phyloP scores from a whole-genome alignment of 306 rosid genomes.

The Trichosanthes cucumerina region DNA sequence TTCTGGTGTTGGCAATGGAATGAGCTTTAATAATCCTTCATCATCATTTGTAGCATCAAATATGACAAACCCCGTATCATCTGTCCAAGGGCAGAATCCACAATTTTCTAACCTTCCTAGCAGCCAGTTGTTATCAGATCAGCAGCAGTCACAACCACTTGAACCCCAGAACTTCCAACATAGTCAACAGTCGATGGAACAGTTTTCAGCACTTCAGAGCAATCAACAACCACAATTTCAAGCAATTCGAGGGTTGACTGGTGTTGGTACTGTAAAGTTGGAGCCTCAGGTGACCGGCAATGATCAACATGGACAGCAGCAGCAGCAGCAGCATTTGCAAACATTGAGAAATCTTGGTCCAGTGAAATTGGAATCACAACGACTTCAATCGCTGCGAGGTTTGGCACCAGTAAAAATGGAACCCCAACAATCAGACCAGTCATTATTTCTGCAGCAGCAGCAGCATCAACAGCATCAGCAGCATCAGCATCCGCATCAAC shows the following conservation, averaged over 20 bases:
- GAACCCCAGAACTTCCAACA: constrained; percentile 76
- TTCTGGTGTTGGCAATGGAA: constrained; percentile 61
- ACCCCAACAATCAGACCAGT: constrained; percentile 75
- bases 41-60: constrained; percentile 53
- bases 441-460: constrained; percentile 57
- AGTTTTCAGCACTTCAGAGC: constrained; percentile 58
- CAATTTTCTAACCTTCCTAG: constrained; percentile 62
- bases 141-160: constrained; percentile 74
- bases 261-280: constrained; percentile 64
- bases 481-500: constrained; percentile 48
- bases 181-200: constrained; percentile 78
- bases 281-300: constrained; percentile 60
- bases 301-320: constrained; percentile 71
- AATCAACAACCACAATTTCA: constrained; percentile 58
- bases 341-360: constrained; percentile 52
- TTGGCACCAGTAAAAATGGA: constrained; percentile 67
- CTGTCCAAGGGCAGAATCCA: constrained; percentile 75
- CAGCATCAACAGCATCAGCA: constrained; percentile 17
- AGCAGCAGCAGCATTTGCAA: constrained; percentile 43
- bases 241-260: constrained; percentile 55
- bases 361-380: constrained; percentile 76
- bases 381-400: constrained; percentile 57
- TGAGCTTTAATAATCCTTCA: constrained; percentile 47
- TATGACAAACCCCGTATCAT: constrained; percentile 50
- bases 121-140: constrained; percentile 64